A percentile compares a stretch with the other conserved stretches of the same genome.
These are phyloP conservation scores for Hordeum vulgare DNA, from an alignment of 176 grass and related monocot species.

Conservation along the genomic window MorexV3_pseudomolecules_assembly NC_058524.1:183433864-183434363, in stretches of 20 bases:
- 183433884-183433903: constrained; percentile 35
- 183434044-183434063: constrained; percentile 37
- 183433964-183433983: not conserved
- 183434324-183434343: constrained; percentile 58
- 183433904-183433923: not conserved
- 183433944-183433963: not conserved
- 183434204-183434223: constrained; percentile 58
- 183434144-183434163: not conserved
- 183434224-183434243: constrained; percentile 54
- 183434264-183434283: constrained; percentile 25
- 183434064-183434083: constrained; percentile 20
- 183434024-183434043: not conserved
- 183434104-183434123: constrained; percentile 53
- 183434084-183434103: constrained; percentile 25
- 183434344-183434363: not conserved
- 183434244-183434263: constrained; percentile 28
- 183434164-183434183: constrained; percentile 56
- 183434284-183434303: constrained; percentile 6
- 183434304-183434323: constrained; percentile 27
- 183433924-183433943: not conserved
- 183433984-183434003: constrained; percentile 50
- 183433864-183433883: constrained; percentile 32
- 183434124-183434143: constrained; percentile 19
- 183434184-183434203: constrained; percentile 42
- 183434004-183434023: constrained; percentile 52